Base-by-base conservation (phyloP, 2,329 filamentous ascomycete species). In the Septoria petroselini region DNA sequence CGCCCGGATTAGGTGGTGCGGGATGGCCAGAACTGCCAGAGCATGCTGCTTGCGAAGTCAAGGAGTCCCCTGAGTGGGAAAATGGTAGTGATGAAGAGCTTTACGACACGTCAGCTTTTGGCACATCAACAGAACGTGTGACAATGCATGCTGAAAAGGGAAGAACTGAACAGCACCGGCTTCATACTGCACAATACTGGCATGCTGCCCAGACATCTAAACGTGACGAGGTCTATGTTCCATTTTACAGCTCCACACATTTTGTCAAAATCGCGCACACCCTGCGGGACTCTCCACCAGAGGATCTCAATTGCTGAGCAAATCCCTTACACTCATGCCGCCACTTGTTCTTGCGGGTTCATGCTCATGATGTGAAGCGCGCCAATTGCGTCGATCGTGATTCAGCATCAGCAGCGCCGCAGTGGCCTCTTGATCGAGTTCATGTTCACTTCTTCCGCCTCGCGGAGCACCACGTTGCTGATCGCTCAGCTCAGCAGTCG, bases 401-500 rank as follows among this genome's bases (percentile, higher is more conserved):
- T 91, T 94, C 52, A 96, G 73, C 90, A 95, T 95, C 66, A 95
- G 70, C 59, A 95, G 68, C 2, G 90, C 91, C 9, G 88, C 85
- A 6, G 89, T 93, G 1, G 89, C 91, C 67, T 93, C 88, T 53
- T 90, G 84, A 35, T 77, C 74, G 23, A 73, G 67, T 60, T 71
- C 60, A 39, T 67, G 54, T 37, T 67, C 62, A 17, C 54, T 64
- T 15, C 61, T 53, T 3, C 48, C 50, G 8, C 17, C 35, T 19
- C 59, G 57, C 19, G 41, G 23, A 7, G 50, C 43, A 33, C 23
- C 46, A 18, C 57, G 56, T n/a, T 54, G 57, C 43, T 60, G 55
- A 12, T 64, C 61, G 7, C 55, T 50, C 25, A 63, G 46, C 35
- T 62, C 60, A 25, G 61, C 58, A n/a, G 42, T 58, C 0, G 58